Conservation (phyloP, 2,329 filamentous ascomycete species). For the Colletotrichum sp. region DNA sequence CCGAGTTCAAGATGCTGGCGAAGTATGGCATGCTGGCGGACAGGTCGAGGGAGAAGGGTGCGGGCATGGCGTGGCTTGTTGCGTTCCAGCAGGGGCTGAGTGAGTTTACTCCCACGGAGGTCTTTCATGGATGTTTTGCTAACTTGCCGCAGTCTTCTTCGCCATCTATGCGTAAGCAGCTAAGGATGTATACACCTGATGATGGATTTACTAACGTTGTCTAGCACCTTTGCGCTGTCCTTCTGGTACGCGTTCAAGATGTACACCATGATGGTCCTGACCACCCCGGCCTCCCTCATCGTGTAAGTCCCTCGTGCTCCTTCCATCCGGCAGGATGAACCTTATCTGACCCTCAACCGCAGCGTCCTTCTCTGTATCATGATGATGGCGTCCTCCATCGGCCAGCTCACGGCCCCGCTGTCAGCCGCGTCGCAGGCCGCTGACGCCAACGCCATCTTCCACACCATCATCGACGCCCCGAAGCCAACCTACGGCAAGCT, state of each 20-base stretch:
- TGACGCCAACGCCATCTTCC: slow-evolving; percentile 40
- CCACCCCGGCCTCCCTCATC: slow-evolving; percentile 24
- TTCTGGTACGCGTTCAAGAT: slow-evolving; percentile 26
- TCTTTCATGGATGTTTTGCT: background rate
- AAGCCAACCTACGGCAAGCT: slow-evolving; percentile 40
- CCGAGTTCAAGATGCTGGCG: slow-evolving; percentile 36
- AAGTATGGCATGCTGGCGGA: slow-evolving; percentile 41
- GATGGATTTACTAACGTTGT: background rate
- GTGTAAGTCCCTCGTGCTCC: slow-evolving; percentile 12
- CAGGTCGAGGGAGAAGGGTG: slow-evolving; percentile 36
- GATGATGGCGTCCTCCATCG: slow-evolving; percentile 34
- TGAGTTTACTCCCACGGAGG: slow-evolving; percentile 3
- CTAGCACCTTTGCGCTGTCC: slow-evolving; percentile 24
- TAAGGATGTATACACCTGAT: background rate
- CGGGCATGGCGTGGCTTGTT: slow-evolving; percentile 26
- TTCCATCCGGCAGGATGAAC: background rate
- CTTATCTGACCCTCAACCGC: background rate
- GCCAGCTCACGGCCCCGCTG: slow-evolving; percentile 37
- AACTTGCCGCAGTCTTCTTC: slow-evolving; percentile 19
- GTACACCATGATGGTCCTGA: slow-evolving; percentile 22
- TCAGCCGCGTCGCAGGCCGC: slow-evolving; percentile 38
- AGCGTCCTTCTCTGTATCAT: slow-evolving; percentile 27
- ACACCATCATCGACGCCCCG: slow-evolving; percentile 49
- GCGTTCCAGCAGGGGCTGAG: slow-evolving; percentile 29
- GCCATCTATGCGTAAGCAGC: slow-evolving; percentile 22